Conservation (phyloP, 1,139 yeast genomes). For the Yamadazyma atlantica region DNA sequence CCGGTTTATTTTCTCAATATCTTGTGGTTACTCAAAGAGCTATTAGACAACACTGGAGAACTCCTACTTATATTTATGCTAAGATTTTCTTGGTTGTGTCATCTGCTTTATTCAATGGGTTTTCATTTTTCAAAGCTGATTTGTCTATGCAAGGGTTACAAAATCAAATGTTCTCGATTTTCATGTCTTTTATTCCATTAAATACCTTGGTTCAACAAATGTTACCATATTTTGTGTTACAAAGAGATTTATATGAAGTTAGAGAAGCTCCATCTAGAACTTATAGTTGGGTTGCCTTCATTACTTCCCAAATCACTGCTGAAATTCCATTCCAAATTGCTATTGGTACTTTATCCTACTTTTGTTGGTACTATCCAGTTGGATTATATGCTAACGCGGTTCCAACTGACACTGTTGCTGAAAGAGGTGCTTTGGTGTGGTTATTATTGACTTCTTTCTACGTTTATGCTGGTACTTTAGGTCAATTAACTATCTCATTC, state of each 20-base stretch:
- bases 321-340: conserved; percentile 37
- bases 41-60: conserved; percentile 43
- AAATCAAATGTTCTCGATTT: conserved; percentile 66
- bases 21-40: conserved; percentile 25
- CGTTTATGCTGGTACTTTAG: conserved; percentile 63
- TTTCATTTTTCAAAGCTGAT: conserved; percentile 59
- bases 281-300: conserved; percentile 49
- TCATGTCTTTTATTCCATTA: conserved; percentile 65
- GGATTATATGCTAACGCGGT: conserved; percentile 37
- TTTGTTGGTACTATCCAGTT: conserved; percentile 45
- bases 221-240: conserved; percentile 67
- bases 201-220: conserved; percentile 70
- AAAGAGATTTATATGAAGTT: conserved; percentile 82
- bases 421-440: conserved; percentile 70
- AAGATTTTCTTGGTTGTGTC: conserved; percentile 37
- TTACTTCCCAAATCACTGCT: conserved; percentile 35
- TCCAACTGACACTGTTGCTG: conserved; percentile 27
- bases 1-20: conserved; percentile 27
- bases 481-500: conserved; percentile 63
- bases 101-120: conserved; percentile 48
- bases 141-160: conserved; percentile 59
- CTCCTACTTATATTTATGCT: conserved; percentile 39
- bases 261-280: conserved; percentile 78
- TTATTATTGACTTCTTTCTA: conserved; percentile 54
- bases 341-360: conserved; percentile 35